A percentile compares a stretch with the other conserved stretches of the same genome.
phyloP scores from a whole-genome alignment of 495 filamentous ascomycete genomes.

The Podospora appendiculata region DNA sequence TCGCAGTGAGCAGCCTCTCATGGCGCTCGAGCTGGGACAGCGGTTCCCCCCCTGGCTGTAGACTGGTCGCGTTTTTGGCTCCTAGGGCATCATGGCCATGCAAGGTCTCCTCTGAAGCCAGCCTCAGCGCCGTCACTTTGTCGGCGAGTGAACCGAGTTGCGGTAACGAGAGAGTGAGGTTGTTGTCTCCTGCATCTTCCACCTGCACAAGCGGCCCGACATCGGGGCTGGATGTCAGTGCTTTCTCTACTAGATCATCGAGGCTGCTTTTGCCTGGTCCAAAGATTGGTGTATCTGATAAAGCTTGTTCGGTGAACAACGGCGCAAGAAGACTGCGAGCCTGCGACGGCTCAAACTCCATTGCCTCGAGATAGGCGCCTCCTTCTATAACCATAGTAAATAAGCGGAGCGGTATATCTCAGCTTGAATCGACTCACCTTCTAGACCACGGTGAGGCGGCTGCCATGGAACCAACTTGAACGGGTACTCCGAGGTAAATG shows the following conservation, averaged over 20 bases:
- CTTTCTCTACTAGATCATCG: slow-evolving; percentile 23
- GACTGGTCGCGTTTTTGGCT: neutral
- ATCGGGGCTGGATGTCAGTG: slow-evolving; percentile 12
- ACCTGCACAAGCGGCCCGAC: slow-evolving; percentile 19
- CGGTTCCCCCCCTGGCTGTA: slow-evolving; percentile 5
- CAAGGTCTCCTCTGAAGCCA: slow-evolving; percentile 15
- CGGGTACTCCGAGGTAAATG: slow-evolving; percentile 40
- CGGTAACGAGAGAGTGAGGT: slow-evolving; percentile 18
- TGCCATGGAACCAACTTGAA: slow-evolving; percentile 42
- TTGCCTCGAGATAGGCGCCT: slow-evolving; percentile 33
- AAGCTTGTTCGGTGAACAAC: slow-evolving; percentile 32
- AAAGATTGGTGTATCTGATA: slow-evolving; percentile 37
- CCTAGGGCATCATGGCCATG: neutral
- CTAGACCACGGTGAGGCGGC: slow-evolving; percentile 34
- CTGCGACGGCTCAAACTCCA: slow-evolving; percentile 38
- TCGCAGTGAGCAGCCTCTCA: slow-evolving; percentile 37
- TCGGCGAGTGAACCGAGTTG: slow-evolving; percentile 28
- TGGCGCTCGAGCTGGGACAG: slow-evolving; percentile 34
- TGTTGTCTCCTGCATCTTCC: slow-evolving; percentile 11
- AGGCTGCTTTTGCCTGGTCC: slow-evolving; percentile 29
- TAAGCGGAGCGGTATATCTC: neutral
- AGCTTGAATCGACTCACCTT: slow-evolving; percentile 29
- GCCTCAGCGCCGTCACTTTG: slow-evolving; percentile 29
- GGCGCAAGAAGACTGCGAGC: slow-evolving; percentile 35
- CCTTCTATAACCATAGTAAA: slow-evolving; percentile 24